Base-by-base conservation (phyloP, 257 asterid species). In the Misopates orontium region DNA sequence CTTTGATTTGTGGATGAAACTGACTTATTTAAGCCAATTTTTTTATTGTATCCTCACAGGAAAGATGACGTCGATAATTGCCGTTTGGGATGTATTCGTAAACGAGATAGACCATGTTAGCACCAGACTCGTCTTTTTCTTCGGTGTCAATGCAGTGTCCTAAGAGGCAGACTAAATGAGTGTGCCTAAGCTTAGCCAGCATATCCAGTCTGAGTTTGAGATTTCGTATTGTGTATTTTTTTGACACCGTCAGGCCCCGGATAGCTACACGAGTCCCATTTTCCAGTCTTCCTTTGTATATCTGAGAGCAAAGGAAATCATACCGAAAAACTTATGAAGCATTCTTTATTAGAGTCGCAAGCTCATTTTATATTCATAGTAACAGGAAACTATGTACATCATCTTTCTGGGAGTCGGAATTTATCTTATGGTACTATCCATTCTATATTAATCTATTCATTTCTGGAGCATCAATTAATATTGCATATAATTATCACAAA, bases 131-230 rank as follows among this genome's bases (percentile, higher is more conserved):
- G 74, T 68, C 56, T 62, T 75, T 74, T 66, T 67, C 75, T 66
- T 78, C 88, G 18, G 23, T 72, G 57, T 74, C 79, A 4, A 85
- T 79, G 85, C 92, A 83, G 75, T 85, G 95, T 21, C 95, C 95
- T 77, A 87, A 69, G 69, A 87, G 83, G 79, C 90, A 77, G 25
- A 81, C 92, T 9, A 87, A 70, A 76, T 85, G 83, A 60, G 92
- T 80, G 62, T 87, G 88, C 5, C 83, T 71, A 28, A 87, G 87
- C 81, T 85, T 87, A 56, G 95, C 72, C 71, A 87, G 73, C 62
- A 87, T 70, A 73, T 87, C 95, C 56, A 85, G 71, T 25, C 95
- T 78, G 19, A 87, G 85, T 72, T 83, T 87, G 53, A 87, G 87
- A 66, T 87, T 85, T 56, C 95, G 75, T 66, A 82, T 81, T 25